Evolutionary conservation across 139 green algal species (phyloP), one percentile per base, ranked within the genome.

Genomic region (Chlamydomonas sphaeroides): DNA sequence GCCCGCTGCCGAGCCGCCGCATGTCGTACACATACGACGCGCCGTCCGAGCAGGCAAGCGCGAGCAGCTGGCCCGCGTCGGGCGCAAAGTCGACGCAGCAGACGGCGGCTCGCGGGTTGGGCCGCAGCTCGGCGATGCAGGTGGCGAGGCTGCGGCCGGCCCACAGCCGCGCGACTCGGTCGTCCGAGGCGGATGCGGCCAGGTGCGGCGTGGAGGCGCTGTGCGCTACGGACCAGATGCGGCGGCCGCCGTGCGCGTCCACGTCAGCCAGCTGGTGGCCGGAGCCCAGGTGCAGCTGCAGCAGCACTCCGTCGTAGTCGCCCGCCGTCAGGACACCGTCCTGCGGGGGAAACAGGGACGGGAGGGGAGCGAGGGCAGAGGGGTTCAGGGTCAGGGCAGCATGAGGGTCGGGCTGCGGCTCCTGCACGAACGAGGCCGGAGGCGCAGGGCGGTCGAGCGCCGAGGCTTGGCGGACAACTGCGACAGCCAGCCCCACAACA

Each of bases 191-290:
- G 2, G 91, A 93, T 38, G 86, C 89, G 30, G 95, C 88, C 26
- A 95, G 85, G 57, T 90, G 87, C 3, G 92, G 91, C 56, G 91
- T 85, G 5, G 84, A 66, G 0, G 20, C 51, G 36, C 85, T 95
- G 81, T 95, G 96, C 45, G 94, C 91, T 1, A 98, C 91, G 53
- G 79, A 93, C 94, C 96, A 98, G 45, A 98, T 93, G n/a, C 95
- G 88, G 71, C 94, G 91, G 0, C 89, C 91, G 20, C 80, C 65
- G 87, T 97, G 94, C 1, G 90, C 94, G 67, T 97, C 90, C 39
- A 94, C 91, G 42, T 97, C 94, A 0, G 76, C 76, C 21, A 96
- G 38, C 56, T 89, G 80, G 83, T 90, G 76, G 1, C 87, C 84
- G 2, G 85, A 92, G 35, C 30, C 71, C 28, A 93, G 78, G 69